Base-by-base conservation (phyloP, 106 monocot species). In the Platanthera guangdongensis region DNA sequence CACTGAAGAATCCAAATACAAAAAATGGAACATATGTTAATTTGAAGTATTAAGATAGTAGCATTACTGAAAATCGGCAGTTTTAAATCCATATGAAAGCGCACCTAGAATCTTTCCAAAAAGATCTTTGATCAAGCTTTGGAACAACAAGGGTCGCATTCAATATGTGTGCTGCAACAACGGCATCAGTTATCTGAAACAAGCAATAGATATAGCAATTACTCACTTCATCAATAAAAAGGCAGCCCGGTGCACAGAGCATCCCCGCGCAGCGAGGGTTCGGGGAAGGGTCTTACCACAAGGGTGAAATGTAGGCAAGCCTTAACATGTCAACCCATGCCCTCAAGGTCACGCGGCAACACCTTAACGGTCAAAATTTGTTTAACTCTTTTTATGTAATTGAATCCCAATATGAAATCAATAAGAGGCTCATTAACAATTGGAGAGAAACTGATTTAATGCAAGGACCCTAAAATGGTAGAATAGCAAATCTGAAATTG, bases 51-150 rank as follows among this genome's bases (percentile, higher is more conserved):
- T 28, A 7, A 79, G 25, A 55, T 69, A 30, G 3, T 45, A 65
- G 12, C 14, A 57, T 60, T 10, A 47, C 11, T 65, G 8, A 25
- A 48, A 16, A 25, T 5, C 9, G 47, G 4, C 22, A 39, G 12
- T 9, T 28, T 52, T 12, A 48, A 50, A 12, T 48, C 16, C 18
- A 72, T 16, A 50, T 78, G 57, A 8, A 74, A 74, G 21, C 78
- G 60, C 28, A 87, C 90, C 90, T 90, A 32, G 87, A 54, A 87
- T 90, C 90, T 74, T 90, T 90, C 90, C 90, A 90, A 51, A 90
- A 90, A 65, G 90, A 90, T 83, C 83, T 90, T 76, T 87, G 85
- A 57, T 90, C 90, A 67, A 90, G 77, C 77, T 85, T 90, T 39
- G 90, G 90, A 60, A 90, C 80, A 68, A 90, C 80, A 73, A 90